These are phyloP conservation scores for Fistulifera pelliculosa DNA, from an alignment of 108 stramenopile genomes.

Conservation along the genomic window DNA sequence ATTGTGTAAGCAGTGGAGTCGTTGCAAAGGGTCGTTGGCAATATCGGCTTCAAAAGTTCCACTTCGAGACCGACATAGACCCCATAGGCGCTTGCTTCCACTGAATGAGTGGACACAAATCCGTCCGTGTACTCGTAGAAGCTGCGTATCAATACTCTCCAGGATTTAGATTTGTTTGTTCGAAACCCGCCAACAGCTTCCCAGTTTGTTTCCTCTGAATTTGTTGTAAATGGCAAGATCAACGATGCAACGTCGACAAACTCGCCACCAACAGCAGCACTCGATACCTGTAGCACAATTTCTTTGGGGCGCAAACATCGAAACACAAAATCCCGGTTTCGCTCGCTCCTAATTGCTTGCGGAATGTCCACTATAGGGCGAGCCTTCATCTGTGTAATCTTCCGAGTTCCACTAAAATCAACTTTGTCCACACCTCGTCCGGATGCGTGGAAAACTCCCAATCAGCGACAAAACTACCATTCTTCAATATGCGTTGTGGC, in stretches of 20 bases:
- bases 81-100: not conserved
- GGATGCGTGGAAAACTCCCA: slow-evolving; percentile 21
- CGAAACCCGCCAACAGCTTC: slow-evolving; percentile 20
- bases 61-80: slow-evolving; percentile 34
- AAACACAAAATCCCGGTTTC: slow-evolving; percentile 7
- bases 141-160: slow-evolving; percentile 27
- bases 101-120: not conserved
- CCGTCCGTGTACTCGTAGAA: not conserved
- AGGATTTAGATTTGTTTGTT: slow-evolving; percentile 44
- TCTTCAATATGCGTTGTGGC: slow-evolving; percentile 7
- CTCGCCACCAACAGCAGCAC: slow-evolving; percentile 33
- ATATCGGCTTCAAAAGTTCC: slow-evolving; percentile 44
- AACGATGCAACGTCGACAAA: slow-evolving; percentile 42
- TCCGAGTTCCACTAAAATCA: slow-evolving; percentile 37
- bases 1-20: slow-evolving; percentile 53
- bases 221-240: slow-evolving; percentile 4
- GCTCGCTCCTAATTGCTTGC: slow-evolving; percentile 9
- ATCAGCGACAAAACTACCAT: slow-evolving; percentile 21
- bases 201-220: slow-evolving; percentile 17
- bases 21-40: slow-evolving; percentile 38
- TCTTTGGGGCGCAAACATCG: slow-evolving; percentile 20
- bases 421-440: slow-evolving; percentile 32
- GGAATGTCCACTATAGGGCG: slow-evolving; percentile 17
- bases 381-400: slow-evolving; percentile 24
- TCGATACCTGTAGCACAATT: slow-evolving; percentile 40